Percentiles rank a stretch among this genome's conserved stretches.
These are phyloP conservation scores for Agroathelia rolfsii DNA, from an alignment of 1,284 basidiomycete species.

Conservation along the genomic window DNA sequence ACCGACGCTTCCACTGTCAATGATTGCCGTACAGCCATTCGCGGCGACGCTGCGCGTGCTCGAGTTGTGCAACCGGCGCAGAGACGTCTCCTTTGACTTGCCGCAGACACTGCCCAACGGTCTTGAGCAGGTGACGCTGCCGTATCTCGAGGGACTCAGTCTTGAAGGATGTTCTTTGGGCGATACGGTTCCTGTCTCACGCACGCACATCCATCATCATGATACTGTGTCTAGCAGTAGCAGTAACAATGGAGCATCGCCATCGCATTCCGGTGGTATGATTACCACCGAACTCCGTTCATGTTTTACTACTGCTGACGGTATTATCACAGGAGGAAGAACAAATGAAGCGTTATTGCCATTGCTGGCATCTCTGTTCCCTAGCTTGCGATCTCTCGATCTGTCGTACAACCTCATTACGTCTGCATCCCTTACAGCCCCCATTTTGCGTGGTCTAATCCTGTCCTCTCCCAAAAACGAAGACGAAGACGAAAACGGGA, in stretches of 20 bases:
- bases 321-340: slow-evolving; percentile 26
- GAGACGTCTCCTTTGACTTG: slow-evolving; percentile 52
- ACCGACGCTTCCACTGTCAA: slow-evolving; percentile 53
- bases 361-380: slow-evolving; percentile 54
- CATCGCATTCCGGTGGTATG: background rate
- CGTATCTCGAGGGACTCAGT: slow-evolving; percentile 57
- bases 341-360: slow-evolving; percentile 44
- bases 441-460: slow-evolving; percentile 37
- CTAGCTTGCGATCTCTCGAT: slow-evolving; percentile 54
- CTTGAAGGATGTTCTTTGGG: slow-evolving; percentile 61
- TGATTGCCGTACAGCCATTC: slow-evolving; percentile 52
- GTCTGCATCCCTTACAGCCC: slow-evolving; percentile 35
- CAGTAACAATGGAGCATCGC: slow-evolving; percentile 2
- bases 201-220: slow-evolving; percentile 17
- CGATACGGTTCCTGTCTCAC: slow-evolving; percentile 40
- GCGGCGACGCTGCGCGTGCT: slow-evolving; percentile 51
- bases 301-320: no score
- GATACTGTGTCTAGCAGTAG: no score
- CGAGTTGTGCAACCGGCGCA: slow-evolving; percentile 50
- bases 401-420: slow-evolving; percentile 65
- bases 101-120: slow-evolving; percentile 32
- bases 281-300: no score
- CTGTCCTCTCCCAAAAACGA: slow-evolving; percentile 24
- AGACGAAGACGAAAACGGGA: no score
- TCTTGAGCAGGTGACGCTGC: slow-evolving; percentile 36